Evolutionary conservation across 78 protist species (phyloP), one percentile per base, ranked within the genome.

Genomic region (Dictyostelium discoideum): DNA sequence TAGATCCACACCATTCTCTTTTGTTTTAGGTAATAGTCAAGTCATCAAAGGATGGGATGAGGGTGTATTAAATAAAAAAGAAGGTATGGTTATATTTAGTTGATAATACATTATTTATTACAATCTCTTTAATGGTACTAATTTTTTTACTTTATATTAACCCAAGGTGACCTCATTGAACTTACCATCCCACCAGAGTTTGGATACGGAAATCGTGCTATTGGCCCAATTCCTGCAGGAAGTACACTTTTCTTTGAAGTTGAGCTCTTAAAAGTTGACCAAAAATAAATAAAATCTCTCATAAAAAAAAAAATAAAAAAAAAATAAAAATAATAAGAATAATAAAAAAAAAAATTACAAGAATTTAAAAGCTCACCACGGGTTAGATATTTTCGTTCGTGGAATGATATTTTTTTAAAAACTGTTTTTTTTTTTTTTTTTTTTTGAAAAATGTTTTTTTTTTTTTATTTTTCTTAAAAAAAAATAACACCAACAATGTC

Each of bases 41-140:
- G 98, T 97, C n/a, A 97, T 97, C 80, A 93, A 79, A 74, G 96
- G 96, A 5, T 93, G 96, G 96, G 96, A 93, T 26, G 86, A 93
- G 74, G 96, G 96, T 78, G 85, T 92, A 29, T 72, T 72, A 26
- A 26, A 72, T 11, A 72, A 26, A 72, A 72, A 72, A 26, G 78
- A 72, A 72, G 97, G 97, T 6, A 76, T 92, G 48, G 73, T 44
- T 44, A 44, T 44, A 44, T 44, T 44, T 44, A 44, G 48, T 44
- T 44, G 8, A 44, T 7, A 44, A 7, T 44, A 44, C 8, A 7
- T 44, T 44, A 44, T 44, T 44, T 44, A 44, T 32, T 44, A 44
- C 4, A 44, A 44, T 44, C 8, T 44, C 48, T 7, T 44, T 60
- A 60, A 60, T 20, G 2, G 7, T 60, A 60, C 7, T 60, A 60